Conservation (phyloP, 371 early-diverging fungal genomes). For the Mortierella sp. region DNA sequence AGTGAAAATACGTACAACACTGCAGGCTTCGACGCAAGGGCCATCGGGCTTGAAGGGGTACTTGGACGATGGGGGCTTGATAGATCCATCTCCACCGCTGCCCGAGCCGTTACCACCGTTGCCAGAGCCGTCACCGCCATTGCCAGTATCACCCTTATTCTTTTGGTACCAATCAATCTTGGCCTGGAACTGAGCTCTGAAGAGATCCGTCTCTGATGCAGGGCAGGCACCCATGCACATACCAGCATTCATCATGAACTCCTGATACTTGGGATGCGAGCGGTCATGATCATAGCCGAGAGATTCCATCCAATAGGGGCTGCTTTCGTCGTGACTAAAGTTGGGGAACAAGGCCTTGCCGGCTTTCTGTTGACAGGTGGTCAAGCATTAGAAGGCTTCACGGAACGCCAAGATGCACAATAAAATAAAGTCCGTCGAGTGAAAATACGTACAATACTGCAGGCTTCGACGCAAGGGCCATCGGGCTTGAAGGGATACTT, state of each 20-base stretch:
- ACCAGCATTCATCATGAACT: constrained; percentile 56
- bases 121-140: not conserved
- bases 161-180: constrained; percentile 51
- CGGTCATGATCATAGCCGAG: constrained; percentile 17
- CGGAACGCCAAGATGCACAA: not conserved
- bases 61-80: not conserved
- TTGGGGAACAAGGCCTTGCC: constrained; percentile 34
- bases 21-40: constrained; percentile 22
- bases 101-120: not conserved
- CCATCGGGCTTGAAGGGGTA: constrained; percentile 28
- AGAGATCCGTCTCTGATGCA: constrained; percentile 38
- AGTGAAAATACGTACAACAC: constrained; percentile 1
- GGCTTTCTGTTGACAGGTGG: constrained; percentile 5
- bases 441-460: constrained; percentile 18
- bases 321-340: constrained; percentile 40
- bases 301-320: constrained; percentile 33
- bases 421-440: not conserved
- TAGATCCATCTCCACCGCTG: not conserved
- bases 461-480: constrained; percentile 19
- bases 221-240: constrained; percentile 52
- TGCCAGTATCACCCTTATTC: constrained; percentile 20
- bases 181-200: constrained; percentile 14
- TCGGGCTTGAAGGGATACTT: constrained; percentile 25
- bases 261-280: constrained; percentile 31
- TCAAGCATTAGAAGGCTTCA: not conserved